phyloP scores from a whole-genome alignment of 805 yeast species.

The Nakazawaea pomicola region DNA sequence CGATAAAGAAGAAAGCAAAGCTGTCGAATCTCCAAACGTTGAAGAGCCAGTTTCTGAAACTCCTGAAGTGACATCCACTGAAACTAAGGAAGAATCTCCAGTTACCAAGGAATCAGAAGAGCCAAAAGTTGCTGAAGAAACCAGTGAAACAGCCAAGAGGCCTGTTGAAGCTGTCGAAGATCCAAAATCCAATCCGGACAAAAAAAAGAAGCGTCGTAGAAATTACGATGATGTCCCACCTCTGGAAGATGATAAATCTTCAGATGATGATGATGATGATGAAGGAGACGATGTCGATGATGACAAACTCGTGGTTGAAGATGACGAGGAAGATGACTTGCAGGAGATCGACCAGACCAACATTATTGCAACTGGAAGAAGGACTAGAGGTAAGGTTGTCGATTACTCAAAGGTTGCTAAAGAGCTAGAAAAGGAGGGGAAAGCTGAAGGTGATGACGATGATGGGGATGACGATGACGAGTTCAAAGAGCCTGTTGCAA shows the following conservation, averaged over 20 bases:
- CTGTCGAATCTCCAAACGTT: constrained; percentile 1
- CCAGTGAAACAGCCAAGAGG: constrained; percentile 13
- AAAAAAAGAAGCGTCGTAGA: constrained; percentile 55
- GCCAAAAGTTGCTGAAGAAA: constrained; percentile 1
- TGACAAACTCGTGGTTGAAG: constrained; percentile 49
- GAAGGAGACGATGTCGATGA: constrained; percentile 37
- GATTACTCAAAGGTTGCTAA: constrained; percentile 81
- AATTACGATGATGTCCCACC: constrained; percentile 58
- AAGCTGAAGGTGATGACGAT: constrained; percentile 24
- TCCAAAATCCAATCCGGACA: constrained; percentile 28
- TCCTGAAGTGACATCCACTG: constrained; percentile 1
- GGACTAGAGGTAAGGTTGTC: constrained; percentile 86
- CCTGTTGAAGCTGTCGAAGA: constrained; percentile 17
- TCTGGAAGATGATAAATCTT: constrained; percentile 36
- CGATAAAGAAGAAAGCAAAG: background rate
- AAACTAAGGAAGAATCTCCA: background rate
- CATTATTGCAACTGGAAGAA: constrained; percentile 78
- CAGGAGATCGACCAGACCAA: constrained; percentile 77
- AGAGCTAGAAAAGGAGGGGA: constrained; percentile 49
- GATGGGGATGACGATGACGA: constrained; percentile 46
- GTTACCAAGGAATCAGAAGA: background rate
- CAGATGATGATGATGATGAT: constrained; percentile 35
- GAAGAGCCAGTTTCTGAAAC: background rate
- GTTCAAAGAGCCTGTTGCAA: constrained; percentile 38
- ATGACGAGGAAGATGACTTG: constrained; percentile 73